Evolutionary conservation across 1,139 yeast genomes (phyloP), one percentile per base, ranked within the genome.

Genomic region (Candida anutae): DNA sequence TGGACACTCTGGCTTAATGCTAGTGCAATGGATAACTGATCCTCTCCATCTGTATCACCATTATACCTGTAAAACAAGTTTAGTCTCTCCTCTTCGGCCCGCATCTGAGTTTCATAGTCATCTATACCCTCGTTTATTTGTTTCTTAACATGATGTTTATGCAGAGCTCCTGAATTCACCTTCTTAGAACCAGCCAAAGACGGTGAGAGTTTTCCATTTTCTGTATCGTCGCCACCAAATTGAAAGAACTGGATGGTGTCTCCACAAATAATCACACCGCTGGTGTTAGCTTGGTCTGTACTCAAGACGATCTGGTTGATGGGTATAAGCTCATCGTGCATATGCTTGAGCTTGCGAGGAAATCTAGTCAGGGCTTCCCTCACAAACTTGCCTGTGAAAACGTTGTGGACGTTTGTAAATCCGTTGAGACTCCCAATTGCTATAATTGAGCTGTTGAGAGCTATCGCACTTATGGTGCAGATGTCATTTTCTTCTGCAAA

Each of bases 401-500:
- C 62, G 45, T 84, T 83, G 48, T 74, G 74, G 15, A 81, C 55
- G 28, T 76, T 71, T 4, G 77, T 66, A 35, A 61, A 63, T 13
- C 90, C 90, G 38, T 76, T 69, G 39, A 66, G 69, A 2, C 83
- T 81, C 0, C 82, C 81, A 2, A 77, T 58, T 1, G 76, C 60
- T 5, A 79, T 53, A 3, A 79, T 66, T 37, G 57, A 28, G 50
- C 72, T 40, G 55, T 61, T 42, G 45, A 69, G 28, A 33, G 62
- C 52, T 46, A 63, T 33, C 35, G 61, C 36, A 32, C 64, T 38
- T 27, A 48, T 30, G 4, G 38, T 28, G 16, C 24, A 29, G 18
- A 32, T 24, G 10, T 29, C 25, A 4, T 22, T 27, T 9, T 29
- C 26, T 13, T 15, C 22, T 5, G 24, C 13, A 15, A 14, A 26